Evolutionary conservation across 1,139 yeast genomes (phyloP), one percentile per base, ranked within the genome.

Genomic region (Pneumocystis carinii): DNA sequence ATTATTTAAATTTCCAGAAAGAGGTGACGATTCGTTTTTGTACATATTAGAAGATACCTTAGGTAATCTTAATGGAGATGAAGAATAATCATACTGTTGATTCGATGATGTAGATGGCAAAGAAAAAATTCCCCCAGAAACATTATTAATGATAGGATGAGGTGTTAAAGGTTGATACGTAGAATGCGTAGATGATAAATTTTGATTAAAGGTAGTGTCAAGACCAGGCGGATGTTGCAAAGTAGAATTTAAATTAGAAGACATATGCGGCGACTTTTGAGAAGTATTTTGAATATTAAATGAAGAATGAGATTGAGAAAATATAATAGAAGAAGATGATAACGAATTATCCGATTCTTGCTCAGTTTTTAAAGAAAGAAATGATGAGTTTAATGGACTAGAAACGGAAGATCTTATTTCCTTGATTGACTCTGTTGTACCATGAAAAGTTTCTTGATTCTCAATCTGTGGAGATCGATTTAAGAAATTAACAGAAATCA

Each of bases 261-360:
- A 48, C n/a, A 19, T 48, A 48, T 48, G 55, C 4, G 55, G 55
- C 2, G 55, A 48, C 14, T 48, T 48, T 12, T 48, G 55, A 48
- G 55, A 48, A 17, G 32, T 48, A 48, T 48, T 48, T 24, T 48
- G 55, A 8, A 48, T 10, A 24, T n/a, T 19, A 48, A 12, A 5
- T 48, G 55, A 48, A 24, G 55, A 36, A 32, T 62, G 55, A 32
- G 56, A 36, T 41, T 62, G 55, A 32, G 56, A 37, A 17, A 63
- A 62, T 29, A 63, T 48, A 15, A 42, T 37, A n/a, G 64, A 62
- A 36, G 65, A 63, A 7, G 62, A 36, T 6, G 60, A 29, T 60
- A 59, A 35, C 10, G 59, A 27, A 57, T 37, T 37, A 24, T 37
- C 42, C 1, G 42, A 39, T 2, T 39, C 59, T n/a, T 37, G 37